Conservation (phyloP, 83 land plant genomes). For the Thuja plicata region DNA sequence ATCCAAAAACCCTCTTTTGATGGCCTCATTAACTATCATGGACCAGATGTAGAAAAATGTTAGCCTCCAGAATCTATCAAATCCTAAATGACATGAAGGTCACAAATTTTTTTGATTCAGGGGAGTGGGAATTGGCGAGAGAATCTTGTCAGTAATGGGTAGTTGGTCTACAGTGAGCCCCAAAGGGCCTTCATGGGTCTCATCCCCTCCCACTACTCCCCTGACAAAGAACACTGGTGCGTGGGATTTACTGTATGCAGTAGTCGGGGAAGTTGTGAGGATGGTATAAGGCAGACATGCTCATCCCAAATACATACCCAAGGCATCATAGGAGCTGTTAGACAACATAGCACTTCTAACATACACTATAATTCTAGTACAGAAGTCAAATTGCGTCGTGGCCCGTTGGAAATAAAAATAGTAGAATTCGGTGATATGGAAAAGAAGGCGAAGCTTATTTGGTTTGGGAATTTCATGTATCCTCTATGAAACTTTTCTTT, state of each 20-base stretch:
- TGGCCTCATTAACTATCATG: neutral
- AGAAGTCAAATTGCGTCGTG: too few relatives aligned
- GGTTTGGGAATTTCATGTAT: too few relatives aligned
- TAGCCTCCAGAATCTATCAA: neutral
- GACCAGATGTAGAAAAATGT: neutral
- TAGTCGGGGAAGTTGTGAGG: conserved; percentile 58
- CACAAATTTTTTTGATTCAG: neutral
- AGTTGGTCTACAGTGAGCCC: conserved; percentile 28
- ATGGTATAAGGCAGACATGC: too few relatives aligned
- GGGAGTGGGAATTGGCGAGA: neutral
- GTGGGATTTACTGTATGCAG: conserved; percentile 59
- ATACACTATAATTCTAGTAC: too few relatives aligned
- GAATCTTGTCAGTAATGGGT: conserved; percentile 27
- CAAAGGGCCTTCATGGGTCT: conserved; percentile 31
- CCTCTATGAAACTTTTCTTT: too few relatives aligned
- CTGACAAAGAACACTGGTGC: conserved; percentile 20
- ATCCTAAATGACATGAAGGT: neutral
- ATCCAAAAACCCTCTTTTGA: neutral
- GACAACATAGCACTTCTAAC: too few relatives aligned
- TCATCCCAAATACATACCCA: too few relatives aligned
- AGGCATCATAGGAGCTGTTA: too few relatives aligned
- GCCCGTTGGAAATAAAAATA: too few relatives aligned
- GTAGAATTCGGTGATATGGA: too few relatives aligned
- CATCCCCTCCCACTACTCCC: conserved; percentile 28
- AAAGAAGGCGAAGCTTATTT: too few relatives aligned